A percentile compares a stretch with the other conserved stretches of the same genome.
These are phyloP conservation scores for Cutaneotrichosporon dermatis DNA, from an alignment of 1,284 basidiomycete genomes.

Conservation along the genomic window DNA sequence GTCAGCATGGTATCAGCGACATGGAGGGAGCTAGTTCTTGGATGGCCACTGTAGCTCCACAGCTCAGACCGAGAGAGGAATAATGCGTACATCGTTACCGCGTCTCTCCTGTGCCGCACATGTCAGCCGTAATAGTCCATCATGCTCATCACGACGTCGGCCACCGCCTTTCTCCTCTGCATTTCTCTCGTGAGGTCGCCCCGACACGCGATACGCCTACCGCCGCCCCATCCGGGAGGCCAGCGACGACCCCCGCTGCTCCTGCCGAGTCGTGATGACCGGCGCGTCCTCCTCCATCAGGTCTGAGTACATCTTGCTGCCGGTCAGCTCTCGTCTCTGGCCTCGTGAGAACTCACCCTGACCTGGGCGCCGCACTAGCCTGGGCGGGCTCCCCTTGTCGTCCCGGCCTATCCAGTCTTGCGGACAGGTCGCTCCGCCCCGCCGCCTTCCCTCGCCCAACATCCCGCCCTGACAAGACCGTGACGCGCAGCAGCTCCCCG, in stretches of 20 bases:
- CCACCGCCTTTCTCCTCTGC: too few relatives aligned
- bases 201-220: background rate
- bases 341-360: background rate
- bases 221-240: background rate
- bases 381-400: too few relatives aligned
- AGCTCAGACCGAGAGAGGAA: too few relatives aligned
- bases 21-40: too few relatives aligned
- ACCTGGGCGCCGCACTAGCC: background rate
- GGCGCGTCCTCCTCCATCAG: constrained; percentile 1
- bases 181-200: too few relatives aligned
- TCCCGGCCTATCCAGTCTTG: too few relatives aligned
- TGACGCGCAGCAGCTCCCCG: constrained; percentile 65
- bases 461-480: constrained; percentile 37
- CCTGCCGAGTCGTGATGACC: background rate
- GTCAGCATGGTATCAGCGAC: too few relatives aligned
- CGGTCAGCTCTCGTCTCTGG: background rate
- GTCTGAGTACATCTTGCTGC: constrained; percentile 80
- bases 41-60: too few relatives aligned
- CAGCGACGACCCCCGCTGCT: background rate
- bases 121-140: too few relatives aligned
- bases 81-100: too few relatives aligned
- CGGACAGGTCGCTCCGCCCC: background rate
- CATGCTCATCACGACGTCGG: too few relatives aligned
- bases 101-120: too few relatives aligned
- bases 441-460: background rate